Evolutionary conservation across 805 yeast species (phyloP).

Genomic region (Wickerhamia fluorescens): DNA sequence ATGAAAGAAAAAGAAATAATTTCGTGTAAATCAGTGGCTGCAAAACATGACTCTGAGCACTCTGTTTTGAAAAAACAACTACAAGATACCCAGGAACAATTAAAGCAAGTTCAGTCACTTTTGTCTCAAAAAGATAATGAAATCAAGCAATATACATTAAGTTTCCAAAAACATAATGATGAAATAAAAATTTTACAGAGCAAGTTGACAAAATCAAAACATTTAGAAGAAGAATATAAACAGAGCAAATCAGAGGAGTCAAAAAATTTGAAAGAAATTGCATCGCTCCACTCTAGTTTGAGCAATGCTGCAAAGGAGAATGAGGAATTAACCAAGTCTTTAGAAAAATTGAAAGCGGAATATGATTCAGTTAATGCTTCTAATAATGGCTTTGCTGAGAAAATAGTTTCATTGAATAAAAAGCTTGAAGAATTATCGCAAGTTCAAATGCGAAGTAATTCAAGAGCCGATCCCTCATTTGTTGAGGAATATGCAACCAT

Average conservation of each 20-base stretch:
- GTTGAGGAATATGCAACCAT: conserved; percentile 41
- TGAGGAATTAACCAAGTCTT: no score
- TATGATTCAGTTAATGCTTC: conserved; percentile 13
- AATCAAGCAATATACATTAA: conserved; percentile 11
- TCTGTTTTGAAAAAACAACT: conserved; percentile 10
- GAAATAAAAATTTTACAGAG: conserved; percentile 7
- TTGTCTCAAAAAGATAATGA: conserved; percentile 15
- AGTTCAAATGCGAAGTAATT: no score
- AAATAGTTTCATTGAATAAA: conserved; percentile 19
- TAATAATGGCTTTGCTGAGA: conserved; percentile 20
- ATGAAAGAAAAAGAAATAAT: conserved; percentile 10
- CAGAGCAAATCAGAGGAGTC: conserved; percentile 3
- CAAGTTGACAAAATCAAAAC: conserved; percentile 4
- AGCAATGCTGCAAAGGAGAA: no score
- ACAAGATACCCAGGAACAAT: conserved; percentile 9
- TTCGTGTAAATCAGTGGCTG: conserved; percentile 7
- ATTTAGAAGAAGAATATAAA: conserved; percentile 4
- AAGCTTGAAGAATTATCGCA: no score
- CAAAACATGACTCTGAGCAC: conserved; percentile 8
- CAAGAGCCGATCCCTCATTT: conserved; percentile 18
- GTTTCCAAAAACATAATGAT: conserved; percentile 7
- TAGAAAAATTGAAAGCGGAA: conserved; percentile 19
- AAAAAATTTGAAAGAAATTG: conserved; percentile 8
- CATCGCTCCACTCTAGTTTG: no score
- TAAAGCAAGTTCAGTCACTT: conserved; percentile 8